Evolutionary conservation across 805 yeast species (phyloP).

Genomic region (Candida verbasci): DNA sequence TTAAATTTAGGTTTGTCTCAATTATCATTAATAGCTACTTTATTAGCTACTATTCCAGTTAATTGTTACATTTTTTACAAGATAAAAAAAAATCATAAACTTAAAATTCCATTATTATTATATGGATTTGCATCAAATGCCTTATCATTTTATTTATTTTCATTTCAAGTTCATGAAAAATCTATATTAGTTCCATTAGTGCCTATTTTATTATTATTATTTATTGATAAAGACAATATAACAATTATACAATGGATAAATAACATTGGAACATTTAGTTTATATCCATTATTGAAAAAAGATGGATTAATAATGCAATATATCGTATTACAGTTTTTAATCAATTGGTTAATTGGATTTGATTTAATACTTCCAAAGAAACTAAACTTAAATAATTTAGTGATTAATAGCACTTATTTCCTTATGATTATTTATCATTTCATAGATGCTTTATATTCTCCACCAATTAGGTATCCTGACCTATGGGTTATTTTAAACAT

Average conservation of each 20-base stretch:
- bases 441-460: slow-evolving; percentile 44
- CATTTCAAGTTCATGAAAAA: slow-evolving; percentile 96
- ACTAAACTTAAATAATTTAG: slow-evolving; percentile 11
- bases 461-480: slow-evolving; percentile 72
- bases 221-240: slow-evolving; percentile 53
- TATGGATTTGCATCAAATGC: slow-evolving; percentile 83
- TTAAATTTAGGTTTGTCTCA: slow-evolving; percentile 51
- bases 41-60: slow-evolving; percentile 31
- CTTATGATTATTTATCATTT: slow-evolving; percentile 49
- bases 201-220: slow-evolving; percentile 70
- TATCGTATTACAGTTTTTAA: slow-evolving; percentile 51
- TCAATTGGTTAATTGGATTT: slow-evolving; percentile 35
- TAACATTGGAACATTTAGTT: slow-evolving; percentile 77
- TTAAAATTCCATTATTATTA: slow-evolving; percentile 16
- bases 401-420: slow-evolving; percentile 31
- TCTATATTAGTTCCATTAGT: slow-evolving; percentile 81
- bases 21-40: slow-evolving; percentile 51
- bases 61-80: slow-evolving; percentile 34
- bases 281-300: slow-evolving; percentile 80
- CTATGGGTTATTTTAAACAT: slow-evolving; percentile 79
- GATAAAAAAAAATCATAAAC: slow-evolving; percentile 13
- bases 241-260: slow-evolving; percentile 83
- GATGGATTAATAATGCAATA: slow-evolving; percentile 78
- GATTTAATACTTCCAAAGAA: slow-evolving; percentile 18
- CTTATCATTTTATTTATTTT: slow-evolving; percentile 82